A percentile compares a stretch with the other conserved stretches of the same genome.
Evolutionary conservation across 208 protist species (phyloP).

Genomic region (Acanthamoeba culbertsoni): DNA sequence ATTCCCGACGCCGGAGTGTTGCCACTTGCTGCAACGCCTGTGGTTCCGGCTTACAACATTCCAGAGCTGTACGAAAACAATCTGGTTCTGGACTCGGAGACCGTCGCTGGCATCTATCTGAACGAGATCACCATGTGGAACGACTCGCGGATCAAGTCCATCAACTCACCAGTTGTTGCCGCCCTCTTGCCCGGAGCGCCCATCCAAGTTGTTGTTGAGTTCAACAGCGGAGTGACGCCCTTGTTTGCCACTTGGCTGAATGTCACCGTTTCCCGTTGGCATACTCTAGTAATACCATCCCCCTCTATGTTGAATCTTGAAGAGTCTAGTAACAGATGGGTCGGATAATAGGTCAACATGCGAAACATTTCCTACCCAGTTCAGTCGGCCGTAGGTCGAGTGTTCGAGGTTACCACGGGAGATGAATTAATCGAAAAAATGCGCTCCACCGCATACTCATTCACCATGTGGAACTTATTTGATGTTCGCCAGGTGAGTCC

Average conservation of each 20-base stretch:
- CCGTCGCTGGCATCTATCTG: not conserved
- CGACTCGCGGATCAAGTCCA: not conserved
- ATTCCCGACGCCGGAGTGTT: not conserved
- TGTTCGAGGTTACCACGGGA: not conserved
- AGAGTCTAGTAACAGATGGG: too few relatives aligned
- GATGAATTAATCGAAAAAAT: not conserved
- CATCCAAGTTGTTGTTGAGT: not conserved
- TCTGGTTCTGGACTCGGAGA: not conserved
- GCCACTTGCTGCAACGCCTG: not conserved
- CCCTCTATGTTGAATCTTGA: too few relatives aligned
- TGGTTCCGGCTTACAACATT: not conserved
- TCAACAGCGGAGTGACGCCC: not conserved
- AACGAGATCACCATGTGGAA: not conserved
- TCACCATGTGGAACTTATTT: not conserved
- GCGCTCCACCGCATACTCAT: not conserved
- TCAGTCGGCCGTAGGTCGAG: not conserved
- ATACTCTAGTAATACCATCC: not conserved
- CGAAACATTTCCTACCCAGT: not conserved
- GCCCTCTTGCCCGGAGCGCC: not conserved
- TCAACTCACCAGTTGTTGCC: not conserved
- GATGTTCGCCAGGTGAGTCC: not conserved
- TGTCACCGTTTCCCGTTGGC: not conserved
- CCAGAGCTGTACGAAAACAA: not conserved
- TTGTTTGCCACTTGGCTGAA: not conserved
- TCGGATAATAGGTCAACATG: not conserved